Base-by-base conservation (phyloP, 495 filamentous ascomycete species). In the Friedmanniomyces endolithicus region DNA sequence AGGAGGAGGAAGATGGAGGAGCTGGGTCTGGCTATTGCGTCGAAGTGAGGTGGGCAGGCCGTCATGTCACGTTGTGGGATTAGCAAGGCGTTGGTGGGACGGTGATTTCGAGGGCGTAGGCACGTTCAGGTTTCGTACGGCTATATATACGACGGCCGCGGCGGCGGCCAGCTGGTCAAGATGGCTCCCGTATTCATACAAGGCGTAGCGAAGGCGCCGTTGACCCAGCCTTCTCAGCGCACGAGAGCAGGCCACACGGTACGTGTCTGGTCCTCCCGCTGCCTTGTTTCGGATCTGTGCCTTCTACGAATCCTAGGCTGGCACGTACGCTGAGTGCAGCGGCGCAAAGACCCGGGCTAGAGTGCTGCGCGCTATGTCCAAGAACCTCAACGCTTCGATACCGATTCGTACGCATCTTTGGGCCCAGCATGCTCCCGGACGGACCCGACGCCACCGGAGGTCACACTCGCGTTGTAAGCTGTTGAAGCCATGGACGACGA, bases 1-100 rank as follows among this genome's bases (percentile, higher is more conserved):
- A 53, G 63, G 57, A 52, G 52, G 56, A 57, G 24, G 35, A 61
- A 44, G 59, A 53, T 59, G 51, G 53, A 59, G 48, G 55, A 61
- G 52, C 40, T 61, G 54, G 51, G 50, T 1, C 35, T 37, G 43
- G 54, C 59, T 35, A 33, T 56, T 41, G 48, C 48, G 25, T 29
- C 58, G 48, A 61, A 61, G 54, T 61, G 53, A 60, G 52, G 11
- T 11, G 39, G 11, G 39, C 8, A 47, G 12, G 40, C 31, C 11
- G 35, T 43, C 25, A 22, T 2, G 6, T 16, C 11, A 41, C 33
- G 48, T 50, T 52, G 16, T 22, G 17, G 14, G 6, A 3, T 52
- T 24, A 52, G 50, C 50, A 33, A 52, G 50, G 50, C 37, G 50
- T 52, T 43, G 19, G 22, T 25, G 6, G 11, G 14, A 6, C 45